phyloP scores from a whole-genome alignment of 139 green algal species.

The Ettlia oleoabundans region DNA sequence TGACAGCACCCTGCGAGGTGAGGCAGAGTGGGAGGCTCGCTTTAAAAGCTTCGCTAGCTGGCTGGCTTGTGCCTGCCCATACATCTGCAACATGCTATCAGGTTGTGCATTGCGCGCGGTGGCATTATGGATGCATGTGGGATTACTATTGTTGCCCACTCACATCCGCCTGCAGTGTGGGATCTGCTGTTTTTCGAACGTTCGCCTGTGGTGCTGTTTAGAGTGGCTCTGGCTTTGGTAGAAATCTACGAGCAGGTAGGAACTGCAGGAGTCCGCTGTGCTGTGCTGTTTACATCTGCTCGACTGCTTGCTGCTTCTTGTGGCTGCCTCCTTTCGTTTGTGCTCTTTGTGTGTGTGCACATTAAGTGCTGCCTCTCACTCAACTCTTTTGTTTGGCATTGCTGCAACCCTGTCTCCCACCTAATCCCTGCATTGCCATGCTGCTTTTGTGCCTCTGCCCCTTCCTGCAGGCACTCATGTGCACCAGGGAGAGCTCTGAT shows the following conservation, averaged over 20 bases:
- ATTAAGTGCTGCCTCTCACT: too few species aligned
- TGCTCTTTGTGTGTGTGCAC: too few species aligned
- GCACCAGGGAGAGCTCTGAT: slow-evolving; percentile 53
- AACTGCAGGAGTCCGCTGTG: neutral
- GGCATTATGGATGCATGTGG: too few species aligned
- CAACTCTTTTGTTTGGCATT: too few species aligned
- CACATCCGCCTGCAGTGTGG: slow-evolving; percentile 58
- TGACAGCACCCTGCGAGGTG: slow-evolving; percentile 59
- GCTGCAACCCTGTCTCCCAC: neutral
- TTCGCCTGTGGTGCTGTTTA: slow-evolving; percentile 75
- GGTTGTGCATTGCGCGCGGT: neutral
- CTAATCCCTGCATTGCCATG: neutral
- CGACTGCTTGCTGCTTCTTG: too few species aligned
- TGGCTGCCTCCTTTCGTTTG: too few species aligned
- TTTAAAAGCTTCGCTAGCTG: too few species aligned
- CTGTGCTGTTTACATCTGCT: neutral
- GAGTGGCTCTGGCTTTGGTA: slow-evolving; percentile 74
- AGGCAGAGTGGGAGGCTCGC: neutral
- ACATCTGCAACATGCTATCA: neutral
- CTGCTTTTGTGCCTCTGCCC: neutral
- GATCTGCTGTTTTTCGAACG: slow-evolving; percentile 84
- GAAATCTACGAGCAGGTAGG: slow-evolving; percentile 73
- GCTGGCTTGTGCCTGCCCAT: neutral
- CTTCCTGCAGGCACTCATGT: slow-evolving; percentile 59
- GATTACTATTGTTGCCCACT: neutral